phyloP scores from a whole-genome alignment of 768 basidiomycete species.

The Amanita pallidorosea region DNA sequence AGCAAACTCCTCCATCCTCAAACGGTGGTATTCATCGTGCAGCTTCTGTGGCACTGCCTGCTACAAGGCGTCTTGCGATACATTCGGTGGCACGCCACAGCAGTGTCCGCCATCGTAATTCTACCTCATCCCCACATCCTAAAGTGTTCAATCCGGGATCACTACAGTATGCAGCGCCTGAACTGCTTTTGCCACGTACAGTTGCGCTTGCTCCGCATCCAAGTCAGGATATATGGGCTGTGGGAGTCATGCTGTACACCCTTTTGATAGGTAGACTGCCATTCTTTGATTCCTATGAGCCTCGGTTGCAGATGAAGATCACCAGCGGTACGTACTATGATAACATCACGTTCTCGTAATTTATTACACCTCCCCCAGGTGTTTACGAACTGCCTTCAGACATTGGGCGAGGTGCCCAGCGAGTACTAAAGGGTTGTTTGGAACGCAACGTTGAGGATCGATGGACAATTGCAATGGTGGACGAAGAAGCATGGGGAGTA shows the following conservation, averaged over 20 bases:
- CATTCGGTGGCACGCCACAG: conserved; percentile 27
- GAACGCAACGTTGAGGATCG: conserved; percentile 48
- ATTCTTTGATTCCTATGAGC: conserved; percentile 85
- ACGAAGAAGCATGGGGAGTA: conserved; percentile 72
- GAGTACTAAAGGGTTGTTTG: conserved; percentile 73
- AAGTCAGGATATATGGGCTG: conserved; percentile 92
- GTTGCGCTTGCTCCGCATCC: conserved; percentile 39
- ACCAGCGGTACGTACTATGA: conserved; percentile 47
- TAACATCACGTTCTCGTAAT: conserved; percentile 6
- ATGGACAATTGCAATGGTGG: conserved; percentile 78
- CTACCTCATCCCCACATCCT: conserved; percentile 20
- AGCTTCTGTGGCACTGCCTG: conserved; percentile 25
- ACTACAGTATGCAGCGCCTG: conserved; percentile 84
- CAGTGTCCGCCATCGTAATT: conserved; percentile 41
- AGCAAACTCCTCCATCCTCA: conserved; percentile 14
- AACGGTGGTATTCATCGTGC: conserved; percentile 25
- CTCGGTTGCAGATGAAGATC: conserved; percentile 86
- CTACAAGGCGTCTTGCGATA: conserved; percentile 17
- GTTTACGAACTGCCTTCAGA: conserved; percentile 46
- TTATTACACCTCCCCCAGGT: conserved; percentile 27
- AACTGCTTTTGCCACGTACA: conserved; percentile 52
- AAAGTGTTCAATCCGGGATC: conserved; percentile 56
- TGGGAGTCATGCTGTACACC: conserved; percentile 83
- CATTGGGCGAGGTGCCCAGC: conserved; percentile 51
- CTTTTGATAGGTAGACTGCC: conserved; percentile 81